Evolutionary conservation across 306 rosid genomes (phyloP).

Genomic region (Aeschynomene evenia): DNA sequence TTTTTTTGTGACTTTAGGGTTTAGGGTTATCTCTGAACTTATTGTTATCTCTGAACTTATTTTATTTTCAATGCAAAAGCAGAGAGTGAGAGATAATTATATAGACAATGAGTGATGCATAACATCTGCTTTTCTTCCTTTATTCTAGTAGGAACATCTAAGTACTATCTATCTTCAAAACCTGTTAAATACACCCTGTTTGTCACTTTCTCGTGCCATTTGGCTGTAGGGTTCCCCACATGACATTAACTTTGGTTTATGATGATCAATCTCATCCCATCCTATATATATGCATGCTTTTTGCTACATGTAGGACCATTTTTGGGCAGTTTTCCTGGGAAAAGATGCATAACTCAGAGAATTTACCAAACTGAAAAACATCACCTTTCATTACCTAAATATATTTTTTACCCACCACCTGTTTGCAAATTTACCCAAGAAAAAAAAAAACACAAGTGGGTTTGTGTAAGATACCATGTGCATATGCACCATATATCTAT

Average conservation of each 20-base stretch:
- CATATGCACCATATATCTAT: not conserved
- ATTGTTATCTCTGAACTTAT: too few species aligned
- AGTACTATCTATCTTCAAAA: not conserved
- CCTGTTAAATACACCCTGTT: conserved; percentile 21
- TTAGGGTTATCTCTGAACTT: too few species aligned
- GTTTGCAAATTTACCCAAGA: not conserved
- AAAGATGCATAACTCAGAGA: not conserved
- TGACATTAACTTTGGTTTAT: conserved; percentile 10
- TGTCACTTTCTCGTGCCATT: conserved; percentile 18
- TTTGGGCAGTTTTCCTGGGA: not conserved
- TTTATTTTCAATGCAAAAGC: not conserved
- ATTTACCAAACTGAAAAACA: not conserved
- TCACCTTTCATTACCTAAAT: conserved; percentile 23
- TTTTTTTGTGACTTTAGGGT: too few species aligned
- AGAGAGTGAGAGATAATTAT: too few species aligned
- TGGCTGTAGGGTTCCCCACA: conserved; percentile 32
- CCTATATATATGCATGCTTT: too few species aligned
- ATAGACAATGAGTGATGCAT: too few species aligned
- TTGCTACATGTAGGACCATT: conserved; percentile 40
- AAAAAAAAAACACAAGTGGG: not conserved
- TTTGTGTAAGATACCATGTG: not conserved
- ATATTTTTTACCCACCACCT: not conserved
- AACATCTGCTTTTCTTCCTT: too few species aligned
- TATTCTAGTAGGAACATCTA: not conserved
- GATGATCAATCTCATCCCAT: conserved; percentile 23